phyloP scores from a whole-genome alignment of 306 rosid species.

The Rosa lucieae region DNA sequence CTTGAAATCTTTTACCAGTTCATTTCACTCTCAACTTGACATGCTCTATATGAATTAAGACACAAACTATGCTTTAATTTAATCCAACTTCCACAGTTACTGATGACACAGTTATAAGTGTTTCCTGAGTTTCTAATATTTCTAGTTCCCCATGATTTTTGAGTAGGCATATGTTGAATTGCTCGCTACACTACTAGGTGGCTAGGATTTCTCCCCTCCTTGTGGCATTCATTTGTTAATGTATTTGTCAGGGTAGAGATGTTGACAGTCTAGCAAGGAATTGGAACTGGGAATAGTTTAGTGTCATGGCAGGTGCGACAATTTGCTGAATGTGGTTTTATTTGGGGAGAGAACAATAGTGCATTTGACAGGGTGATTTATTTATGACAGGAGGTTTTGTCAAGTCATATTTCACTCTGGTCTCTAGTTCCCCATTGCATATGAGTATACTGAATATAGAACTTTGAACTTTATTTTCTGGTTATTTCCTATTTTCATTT shows the following conservation, averaged over 20 bases:
- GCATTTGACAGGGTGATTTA: neutral
- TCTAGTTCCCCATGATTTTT: neutral
- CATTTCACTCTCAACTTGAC: neutral
- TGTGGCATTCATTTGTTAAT: neutral
- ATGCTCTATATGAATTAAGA: neutral
- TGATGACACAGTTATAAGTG: neutral
- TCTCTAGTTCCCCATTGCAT: neutral
- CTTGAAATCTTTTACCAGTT: neutral
- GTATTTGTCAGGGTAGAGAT: neutral
- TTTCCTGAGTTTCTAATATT: neutral
- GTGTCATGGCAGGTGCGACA: neutral
- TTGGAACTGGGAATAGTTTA: neutral
- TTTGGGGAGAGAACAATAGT: neutral
- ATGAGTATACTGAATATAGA: neutral
- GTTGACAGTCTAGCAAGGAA: neutral
- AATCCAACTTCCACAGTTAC: neutral
- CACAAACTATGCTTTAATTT: too few relatives aligned
- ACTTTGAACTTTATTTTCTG: neutral
- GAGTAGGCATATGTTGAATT: conserved; percentile 2
- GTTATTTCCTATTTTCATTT: neutral
- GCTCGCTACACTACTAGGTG: neutral
- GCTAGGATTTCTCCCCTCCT: neutral
- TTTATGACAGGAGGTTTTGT: neutral
- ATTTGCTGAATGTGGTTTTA: conserved; percentile 4
- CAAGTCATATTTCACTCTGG: neutral